A percentile compares a stretch with the other conserved stretches of the same genome.
Conservation (phyloP, 1,139 yeast genomes). For the Debaryomycetaceae sp. region DNA sequence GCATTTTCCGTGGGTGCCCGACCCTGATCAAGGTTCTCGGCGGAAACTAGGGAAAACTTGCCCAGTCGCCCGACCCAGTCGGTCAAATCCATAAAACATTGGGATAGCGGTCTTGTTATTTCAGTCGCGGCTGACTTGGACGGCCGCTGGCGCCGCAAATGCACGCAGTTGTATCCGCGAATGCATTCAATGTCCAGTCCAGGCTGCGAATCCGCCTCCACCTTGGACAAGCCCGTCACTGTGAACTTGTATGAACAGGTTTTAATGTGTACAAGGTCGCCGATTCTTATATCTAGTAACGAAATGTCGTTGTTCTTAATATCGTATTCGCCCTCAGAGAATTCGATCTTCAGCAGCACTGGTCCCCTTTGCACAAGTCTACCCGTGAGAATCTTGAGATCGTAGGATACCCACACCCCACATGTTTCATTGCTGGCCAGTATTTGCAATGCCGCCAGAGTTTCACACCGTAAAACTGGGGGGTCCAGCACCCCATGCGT, state of each 20-base stretch:
- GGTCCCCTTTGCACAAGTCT: conserved; percentile 10
- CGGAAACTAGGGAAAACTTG: conserved; percentile 5
- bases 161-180: conserved; percentile 46
- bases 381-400: conserved; percentile 28
- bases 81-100: conserved; percentile 24
- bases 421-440: conserved; percentile 9
- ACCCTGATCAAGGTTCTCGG: conserved; percentile 2
- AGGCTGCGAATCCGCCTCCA: conserved; percentile 5
- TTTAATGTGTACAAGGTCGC: conserved; percentile 17
- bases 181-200: conserved; percentile 31
- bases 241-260: conserved; percentile 14
- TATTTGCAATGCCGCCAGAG: conserved; percentile 10
- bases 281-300: conserved; percentile 26
- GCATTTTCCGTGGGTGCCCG: not conserved
- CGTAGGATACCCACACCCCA: conserved; percentile 29
- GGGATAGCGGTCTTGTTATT: conserved; percentile 8
- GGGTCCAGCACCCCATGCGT: too few relatives aligned
- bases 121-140: conserved; percentile 7
- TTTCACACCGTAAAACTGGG: conserved; percentile 15
- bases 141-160: conserved; percentile 15
- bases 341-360: conserved; percentile 20
- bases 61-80: conserved; percentile 35
- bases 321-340: conserved; percentile 20
- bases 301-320: conserved; percentile 20
- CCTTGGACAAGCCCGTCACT: conserved; percentile 33